Conservation (phyloP, 2,329 filamentous ascomycete species). For the Aspergillus ochraceus region DNA sequence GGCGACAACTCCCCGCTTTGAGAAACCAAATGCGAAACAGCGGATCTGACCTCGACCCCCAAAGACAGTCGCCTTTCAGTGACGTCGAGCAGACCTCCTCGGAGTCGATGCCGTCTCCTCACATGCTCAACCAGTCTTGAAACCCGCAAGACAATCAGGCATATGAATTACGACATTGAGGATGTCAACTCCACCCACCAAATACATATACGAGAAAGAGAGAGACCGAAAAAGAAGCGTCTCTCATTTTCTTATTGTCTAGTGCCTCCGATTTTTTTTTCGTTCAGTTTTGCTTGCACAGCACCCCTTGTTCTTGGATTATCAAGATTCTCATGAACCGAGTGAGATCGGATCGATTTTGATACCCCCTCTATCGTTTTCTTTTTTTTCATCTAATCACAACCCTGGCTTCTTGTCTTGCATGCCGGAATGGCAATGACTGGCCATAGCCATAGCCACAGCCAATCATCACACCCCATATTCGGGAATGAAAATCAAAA, state of each 20-base stretch:
- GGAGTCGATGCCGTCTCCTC: constrained; percentile 31
- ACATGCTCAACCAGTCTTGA: constrained; percentile 12
- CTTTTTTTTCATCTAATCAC: constrained; percentile 16
- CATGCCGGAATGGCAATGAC: constrained; percentile 2
- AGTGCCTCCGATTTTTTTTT: constrained; percentile 2
- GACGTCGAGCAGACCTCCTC: constrained; percentile 31
- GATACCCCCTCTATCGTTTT: constrained; percentile 34
- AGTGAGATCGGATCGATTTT: constrained; percentile 21
- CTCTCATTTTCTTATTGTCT: constrained; percentile 2
- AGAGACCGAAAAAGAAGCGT: neutral
- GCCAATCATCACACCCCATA: no score
- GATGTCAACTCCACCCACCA: neutral
- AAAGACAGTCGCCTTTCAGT: constrained; percentile 37
- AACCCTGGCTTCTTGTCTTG: neutral
- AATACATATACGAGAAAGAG: constrained; percentile 12
- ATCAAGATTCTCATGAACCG: constrained; percentile 16
- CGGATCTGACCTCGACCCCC: constrained; percentile 28
- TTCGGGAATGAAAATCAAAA: neutral
- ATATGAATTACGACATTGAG: neutral
- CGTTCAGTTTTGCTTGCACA: constrained; percentile 12
- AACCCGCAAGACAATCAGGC: neutral
- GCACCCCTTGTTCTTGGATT: constrained; percentile 4
- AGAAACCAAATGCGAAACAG: constrained; percentile 44
- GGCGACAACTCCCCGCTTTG: constrained; percentile 49
- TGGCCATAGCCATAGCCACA: neutral